A percentile compares a stretch with the other conserved stretches of the same genome.
phyloP scores from a whole-genome alignment of 257 asterid species.

The Eustoma russellianum region DNA sequence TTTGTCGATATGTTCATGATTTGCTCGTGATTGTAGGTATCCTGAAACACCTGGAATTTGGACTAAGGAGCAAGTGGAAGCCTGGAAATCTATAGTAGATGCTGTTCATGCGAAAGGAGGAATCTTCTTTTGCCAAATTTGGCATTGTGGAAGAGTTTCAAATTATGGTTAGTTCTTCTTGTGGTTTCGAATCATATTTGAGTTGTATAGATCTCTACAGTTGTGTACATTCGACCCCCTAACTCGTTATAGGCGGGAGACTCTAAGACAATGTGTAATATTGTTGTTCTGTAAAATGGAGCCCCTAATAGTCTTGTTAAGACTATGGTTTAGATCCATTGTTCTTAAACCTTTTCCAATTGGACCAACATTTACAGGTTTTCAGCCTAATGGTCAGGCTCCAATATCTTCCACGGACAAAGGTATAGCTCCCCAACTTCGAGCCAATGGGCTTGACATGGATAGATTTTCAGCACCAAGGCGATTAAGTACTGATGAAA shows the following conservation, averaged over 20 bases:
- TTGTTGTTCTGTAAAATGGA: no score
- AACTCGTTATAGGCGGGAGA: no score
- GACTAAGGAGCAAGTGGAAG: slow-evolving; percentile 4
- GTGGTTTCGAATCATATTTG: no score
- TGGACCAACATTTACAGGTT: slow-evolving; percentile 4
- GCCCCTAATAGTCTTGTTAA: no score
- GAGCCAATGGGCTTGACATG: slow-evolving; percentile 3
- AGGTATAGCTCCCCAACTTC: slow-evolving; percentile 4
- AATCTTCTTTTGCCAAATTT: slow-evolving; percentile 14
- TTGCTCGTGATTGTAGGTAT: not conserved
- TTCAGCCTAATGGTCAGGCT: slow-evolving; percentile 15
- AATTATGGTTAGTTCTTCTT: not conserved
- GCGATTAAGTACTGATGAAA: slow-evolving; percentile 6
- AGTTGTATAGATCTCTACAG: no score
- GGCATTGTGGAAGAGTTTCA: slow-evolving; percentile 14
- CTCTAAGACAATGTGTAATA: no score
- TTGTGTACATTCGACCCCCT: no score
- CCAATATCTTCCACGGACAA: slow-evolving; percentile 9
- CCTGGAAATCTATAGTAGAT: slow-evolving; percentile 10
- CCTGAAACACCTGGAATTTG: not conserved
- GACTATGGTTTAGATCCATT: no score
- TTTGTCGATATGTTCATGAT: not conserved
- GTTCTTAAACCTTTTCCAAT: no score
- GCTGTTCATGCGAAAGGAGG: slow-evolving; percentile 13
- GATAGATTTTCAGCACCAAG: slow-evolving; percentile 1